Conservation (phyloP, 257 asterid species). For the Przewalskia tangutica region DNA sequence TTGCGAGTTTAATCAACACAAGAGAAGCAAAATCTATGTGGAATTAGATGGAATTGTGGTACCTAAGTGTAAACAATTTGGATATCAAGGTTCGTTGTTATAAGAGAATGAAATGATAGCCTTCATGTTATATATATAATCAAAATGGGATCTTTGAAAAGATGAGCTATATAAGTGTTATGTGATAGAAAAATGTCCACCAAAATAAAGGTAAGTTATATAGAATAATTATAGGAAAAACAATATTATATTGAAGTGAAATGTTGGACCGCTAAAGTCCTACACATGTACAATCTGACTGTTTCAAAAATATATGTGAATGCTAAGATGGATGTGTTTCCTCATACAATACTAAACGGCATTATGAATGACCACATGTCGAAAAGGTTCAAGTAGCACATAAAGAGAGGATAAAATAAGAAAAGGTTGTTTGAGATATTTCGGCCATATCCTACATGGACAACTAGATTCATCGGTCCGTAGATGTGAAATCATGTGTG, state of each 20-base stretch:
- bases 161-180: not conserved
- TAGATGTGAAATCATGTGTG: not conserved
- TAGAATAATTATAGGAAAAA: not conserved
- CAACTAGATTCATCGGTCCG: not conserved
- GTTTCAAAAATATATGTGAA: too few relatives aligned
- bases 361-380: too few relatives aligned
- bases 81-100: not conserved
- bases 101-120: not conserved
- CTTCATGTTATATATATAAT: too few relatives aligned
- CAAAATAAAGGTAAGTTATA: not conserved
- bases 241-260: not conserved
- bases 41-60: not conserved
- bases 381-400: too few relatives aligned
- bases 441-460: not conserved
- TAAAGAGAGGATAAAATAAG: too few relatives aligned
- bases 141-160: not conserved
- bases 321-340: not conserved
- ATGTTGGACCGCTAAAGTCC: not conserved
- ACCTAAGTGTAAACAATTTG: not conserved
- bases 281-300: too few relatives aligned
- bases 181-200: not conserved
- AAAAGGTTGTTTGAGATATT: not conserved
- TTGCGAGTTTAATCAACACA: too few relatives aligned
- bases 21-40: not conserved
- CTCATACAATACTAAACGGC: not conserved